These are phyloP conservation scores for Bisporella sp. DNA, from an alignment of 2,329 filamentous ascomycete genomes.

Conservation along the genomic window DNA sequence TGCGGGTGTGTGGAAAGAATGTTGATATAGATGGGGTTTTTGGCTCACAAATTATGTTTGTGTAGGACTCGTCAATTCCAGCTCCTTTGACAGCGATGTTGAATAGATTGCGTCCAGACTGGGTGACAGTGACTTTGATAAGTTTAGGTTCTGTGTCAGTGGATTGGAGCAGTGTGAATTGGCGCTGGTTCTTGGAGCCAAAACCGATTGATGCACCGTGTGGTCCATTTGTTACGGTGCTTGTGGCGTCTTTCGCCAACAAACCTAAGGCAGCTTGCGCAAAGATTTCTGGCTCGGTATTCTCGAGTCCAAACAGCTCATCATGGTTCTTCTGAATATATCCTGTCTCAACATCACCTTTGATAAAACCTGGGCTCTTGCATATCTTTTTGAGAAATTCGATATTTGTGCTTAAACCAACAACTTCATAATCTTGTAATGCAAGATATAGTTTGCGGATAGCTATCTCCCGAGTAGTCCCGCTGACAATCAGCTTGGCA, in stretches of 20 bases:
- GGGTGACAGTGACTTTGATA: conserved; percentile 22
- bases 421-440: conserved; percentile 83
- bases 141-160: conserved; percentile 4
- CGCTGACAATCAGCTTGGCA: conserved; percentile 90
- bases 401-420: conserved; percentile 89
- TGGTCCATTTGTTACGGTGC: conserved; percentile 32
- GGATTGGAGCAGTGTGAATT: conserved; percentile 20
- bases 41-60: conserved; percentile 38
- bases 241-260: conserved; percentile 42
- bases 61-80: conserved; percentile 31
- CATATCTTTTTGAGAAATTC: conserved; percentile 92
- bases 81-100: conserved; percentile 39
- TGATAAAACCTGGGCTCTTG: conserved; percentile 72
- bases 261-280: conserved; percentile 81
- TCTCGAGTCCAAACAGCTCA: conserved; percentile 64
- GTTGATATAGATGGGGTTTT: conserved; percentile 49
- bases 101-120: conserved; percentile 30
- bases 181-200: conserved; percentile 15
- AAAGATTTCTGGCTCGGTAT: conserved; percentile 65
- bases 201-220: conserved; percentile 45
- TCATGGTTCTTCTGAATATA: conserved; percentile 87
- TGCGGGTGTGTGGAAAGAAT: conserved; percentile 75
- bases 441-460: conserved; percentile 77
- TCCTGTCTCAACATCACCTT: conserved; percentile 87
- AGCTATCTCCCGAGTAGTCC: conserved; percentile 68